Evolutionary conservation across 164 flowering plant genomes (phyloP).

Genomic region (Brasenia schreberi): DNA sequence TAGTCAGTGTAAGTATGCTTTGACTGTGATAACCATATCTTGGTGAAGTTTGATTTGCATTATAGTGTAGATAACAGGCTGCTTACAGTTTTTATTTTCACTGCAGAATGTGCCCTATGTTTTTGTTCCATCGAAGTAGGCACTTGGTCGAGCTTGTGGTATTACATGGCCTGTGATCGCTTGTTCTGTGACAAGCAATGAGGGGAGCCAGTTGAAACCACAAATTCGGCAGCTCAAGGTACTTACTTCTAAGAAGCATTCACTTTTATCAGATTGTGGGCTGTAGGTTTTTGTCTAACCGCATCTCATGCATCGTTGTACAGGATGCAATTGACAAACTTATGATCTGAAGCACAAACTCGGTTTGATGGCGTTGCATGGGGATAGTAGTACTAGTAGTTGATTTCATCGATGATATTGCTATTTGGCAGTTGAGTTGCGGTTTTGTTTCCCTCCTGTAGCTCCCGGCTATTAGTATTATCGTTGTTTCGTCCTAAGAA

Average conservation of each 20-base stretch:
- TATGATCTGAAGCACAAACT: slow-evolving; percentile 8
- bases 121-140: slow-evolving; percentile 29
- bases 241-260: not conserved
- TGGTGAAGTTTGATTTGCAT: no score
- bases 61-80: no score
- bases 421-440: not conserved
- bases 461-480: no score
- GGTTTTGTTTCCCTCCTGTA: no score
- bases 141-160: slow-evolving; percentile 88
- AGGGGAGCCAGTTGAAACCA: slow-evolving; percentile 18
- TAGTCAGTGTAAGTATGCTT: no score
- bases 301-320: not conserved
- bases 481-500: no score
- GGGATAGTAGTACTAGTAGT: not conserved
- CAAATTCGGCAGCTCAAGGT: slow-evolving; percentile 20
- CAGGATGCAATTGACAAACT: slow-evolving; percentile 24
- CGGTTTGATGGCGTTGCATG: slow-evolving; percentile 7
- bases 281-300: not conserved
- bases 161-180: slow-evolving; percentile 83
- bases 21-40: no score
- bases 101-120: slow-evolving; percentile 77
- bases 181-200: slow-evolving; percentile 73
- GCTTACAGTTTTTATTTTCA: not conserved
- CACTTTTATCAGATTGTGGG: no score
- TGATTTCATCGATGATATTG: not conserved